Percentiles rank a stretch among this genome's conserved stretches.
These are phyloP conservation scores for Microbotryum violaceum DNA, from an alignment of 1,284 basidiomycete species.

Conservation along the genomic window DNA sequence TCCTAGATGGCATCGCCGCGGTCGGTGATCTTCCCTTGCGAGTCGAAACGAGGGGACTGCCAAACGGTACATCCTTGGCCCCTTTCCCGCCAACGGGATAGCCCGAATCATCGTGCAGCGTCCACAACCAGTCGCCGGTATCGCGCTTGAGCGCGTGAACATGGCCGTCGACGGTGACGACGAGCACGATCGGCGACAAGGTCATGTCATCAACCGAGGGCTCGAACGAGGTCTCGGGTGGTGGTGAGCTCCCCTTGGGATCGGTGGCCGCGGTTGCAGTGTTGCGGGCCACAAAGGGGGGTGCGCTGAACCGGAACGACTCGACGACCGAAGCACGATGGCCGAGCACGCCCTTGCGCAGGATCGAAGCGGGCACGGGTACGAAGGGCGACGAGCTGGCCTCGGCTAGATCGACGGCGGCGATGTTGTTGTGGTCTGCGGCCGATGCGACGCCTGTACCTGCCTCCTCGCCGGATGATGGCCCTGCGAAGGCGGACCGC, in stretches of 20 bases:
- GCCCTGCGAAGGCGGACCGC: too few species aligned
- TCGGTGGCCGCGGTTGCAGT: too few species aligned
- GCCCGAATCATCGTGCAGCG: conserved; percentile 56
- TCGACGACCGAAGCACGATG: conserved; percentile 2
- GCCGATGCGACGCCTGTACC: too few species aligned
- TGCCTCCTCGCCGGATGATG: too few species aligned
- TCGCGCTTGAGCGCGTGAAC: conserved; percentile 78
- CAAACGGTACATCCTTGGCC: conserved; percentile 34
- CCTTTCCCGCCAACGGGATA: conserved; percentile 22
- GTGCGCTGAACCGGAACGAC: conserved; percentile 22
- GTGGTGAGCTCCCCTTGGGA: background rate
- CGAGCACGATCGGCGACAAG: conserved; percentile 66
- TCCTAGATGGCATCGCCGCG: background rate
- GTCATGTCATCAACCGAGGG: conserved; percentile 46
- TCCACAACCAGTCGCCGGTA: conserved; percentile 68
- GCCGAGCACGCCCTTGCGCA: too few species aligned
- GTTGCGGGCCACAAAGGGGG: background rate
- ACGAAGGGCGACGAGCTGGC: too few species aligned
- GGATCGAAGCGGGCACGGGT: too few species aligned
- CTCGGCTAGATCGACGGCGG: too few species aligned
- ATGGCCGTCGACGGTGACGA: conserved; percentile 82
- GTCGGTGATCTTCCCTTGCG: background rate
- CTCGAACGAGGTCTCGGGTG: background rate
- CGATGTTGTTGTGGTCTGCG: too few species aligned
- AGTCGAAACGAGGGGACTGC: conserved; percentile 7